Conservation (phyloP, 768 basidiomycete species). For the Lactarius sanguifluus region DNA sequence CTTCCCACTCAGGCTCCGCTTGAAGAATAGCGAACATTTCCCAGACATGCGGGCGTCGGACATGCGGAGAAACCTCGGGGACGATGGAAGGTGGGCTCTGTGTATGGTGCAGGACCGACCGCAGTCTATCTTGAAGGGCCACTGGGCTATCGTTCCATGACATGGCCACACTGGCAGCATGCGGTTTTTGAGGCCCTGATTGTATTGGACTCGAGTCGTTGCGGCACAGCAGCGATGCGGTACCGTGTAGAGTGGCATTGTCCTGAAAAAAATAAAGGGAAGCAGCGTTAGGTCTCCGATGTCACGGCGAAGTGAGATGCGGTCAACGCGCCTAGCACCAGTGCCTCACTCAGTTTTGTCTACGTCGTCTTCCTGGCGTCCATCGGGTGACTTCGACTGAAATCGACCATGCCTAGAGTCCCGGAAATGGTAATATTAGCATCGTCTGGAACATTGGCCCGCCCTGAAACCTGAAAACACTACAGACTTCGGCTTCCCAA, state of each 20-base stretch:
- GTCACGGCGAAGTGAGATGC: not conserved
- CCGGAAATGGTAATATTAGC: not conserved
- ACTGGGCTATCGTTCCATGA: not conserved
- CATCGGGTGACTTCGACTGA: not conserved
- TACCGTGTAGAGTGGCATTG: not conserved
- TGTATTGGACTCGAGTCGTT: not conserved
- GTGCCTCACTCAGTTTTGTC: not conserved
- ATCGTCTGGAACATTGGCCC: not conserved
- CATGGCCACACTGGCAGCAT: not conserved
- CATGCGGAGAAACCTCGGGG: not conserved
- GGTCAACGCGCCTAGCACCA: not conserved
- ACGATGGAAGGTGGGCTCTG: not conserved
- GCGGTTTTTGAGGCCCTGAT: not conserved
- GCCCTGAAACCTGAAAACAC: not conserved
- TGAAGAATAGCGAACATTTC: not conserved
- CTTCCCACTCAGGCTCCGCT: not conserved
- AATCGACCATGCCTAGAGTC: not conserved
- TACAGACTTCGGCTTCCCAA: not conserved
- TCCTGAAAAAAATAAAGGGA: not conserved
- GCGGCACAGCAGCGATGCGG: not conserved
- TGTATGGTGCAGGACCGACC: not conserved
- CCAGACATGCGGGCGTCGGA: no score
- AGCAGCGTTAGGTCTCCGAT: not conserved
- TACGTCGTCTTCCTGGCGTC: not conserved
- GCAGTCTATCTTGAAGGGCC: no score